These are phyloP conservation scores for Actinomucor elegans DNA, from an alignment of 371 early-diverging fungal species.

Conservation along the genomic window DNA sequence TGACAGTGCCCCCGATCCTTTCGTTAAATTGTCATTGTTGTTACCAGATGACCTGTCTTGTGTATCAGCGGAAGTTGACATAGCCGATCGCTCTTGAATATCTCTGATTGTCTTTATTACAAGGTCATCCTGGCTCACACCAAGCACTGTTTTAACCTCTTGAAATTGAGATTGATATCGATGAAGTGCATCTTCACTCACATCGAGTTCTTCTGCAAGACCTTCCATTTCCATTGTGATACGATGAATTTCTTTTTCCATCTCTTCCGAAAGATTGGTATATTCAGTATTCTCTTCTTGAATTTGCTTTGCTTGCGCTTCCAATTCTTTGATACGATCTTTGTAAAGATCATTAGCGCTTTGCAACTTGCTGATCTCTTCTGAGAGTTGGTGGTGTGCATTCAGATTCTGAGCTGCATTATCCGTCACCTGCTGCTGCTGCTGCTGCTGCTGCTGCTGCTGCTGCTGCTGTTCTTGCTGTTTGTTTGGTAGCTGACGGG, in stretches of 20 bases:
- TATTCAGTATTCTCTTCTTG: constrained; percentile 41
- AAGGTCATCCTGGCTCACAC: background rate
- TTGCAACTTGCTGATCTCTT: no score
- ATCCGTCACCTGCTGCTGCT: background rate
- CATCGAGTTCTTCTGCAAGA: constrained; percentile 17
- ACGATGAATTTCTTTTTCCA: constrained; percentile 32
- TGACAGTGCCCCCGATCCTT: constrained; percentile 17
- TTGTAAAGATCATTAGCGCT: no score
- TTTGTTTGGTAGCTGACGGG: no score
- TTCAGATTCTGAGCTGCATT: no score
- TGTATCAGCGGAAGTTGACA: background rate
- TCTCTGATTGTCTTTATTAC: background rate
- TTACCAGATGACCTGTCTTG: constrained; percentile 11
- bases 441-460: background rate
- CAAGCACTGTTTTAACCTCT: constrained; percentile 1
- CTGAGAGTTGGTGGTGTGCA: no score
- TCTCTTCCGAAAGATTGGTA: constrained; percentile 23
- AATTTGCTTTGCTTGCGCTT: constrained; percentile 15
- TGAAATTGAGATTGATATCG: no score
- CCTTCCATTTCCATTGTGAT: constrained; percentile 26
- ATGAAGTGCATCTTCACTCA: constrained; percentile 19
- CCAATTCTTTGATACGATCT: background rate
- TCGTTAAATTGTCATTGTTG: constrained; percentile 1
- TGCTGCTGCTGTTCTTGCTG: background rate
- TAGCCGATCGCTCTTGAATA: constrained; percentile 3